Evolutionary conservation across 2,329 filamentous ascomycete species (phyloP), one percentile per base, ranked within the genome.

Genomic region (Trichoderma sp.): DNA sequence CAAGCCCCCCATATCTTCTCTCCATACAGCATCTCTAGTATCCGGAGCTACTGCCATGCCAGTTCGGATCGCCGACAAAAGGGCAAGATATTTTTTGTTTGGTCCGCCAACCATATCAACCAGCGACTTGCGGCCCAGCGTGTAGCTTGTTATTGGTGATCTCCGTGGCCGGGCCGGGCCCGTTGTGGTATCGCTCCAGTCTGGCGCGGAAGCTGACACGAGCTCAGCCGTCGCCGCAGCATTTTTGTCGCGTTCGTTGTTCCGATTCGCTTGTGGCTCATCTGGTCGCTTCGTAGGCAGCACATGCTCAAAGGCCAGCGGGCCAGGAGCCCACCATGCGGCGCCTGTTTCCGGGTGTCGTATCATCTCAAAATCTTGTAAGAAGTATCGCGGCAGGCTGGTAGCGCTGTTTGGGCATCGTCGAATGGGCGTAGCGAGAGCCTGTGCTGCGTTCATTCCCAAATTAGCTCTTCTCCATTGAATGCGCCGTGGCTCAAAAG

Each of bases 381-480:
- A 80, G 75, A 93, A 91, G 74, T 85, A 88, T 16, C 77, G 78
- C 1, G 91, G 91, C 7, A 92, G 77, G 1, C 75, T 74, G 0
- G 77, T 75, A 0, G 74, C 71, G 1, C 88, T 88, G 37, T 85
- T 75, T 27, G 78, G 74, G 74, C 90, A 92, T 68, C 77, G 73
- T 66, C 91, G 88, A 27, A 90, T 68, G 0, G 88, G 87, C 0
- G 86, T 86, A 35, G 86, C 86, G 27, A 94, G 84, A 7, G 88
- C 86, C 56, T 84, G 84, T 3, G 91, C 90, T 91, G 67, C 29
- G 4, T 35, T 35, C 11, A 35, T 13, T 57, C 11, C 5, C n/a
- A n/a, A 29, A 57, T 75, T 37, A 75, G 72, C 59, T 14, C 10
- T 47, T n/a, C 56, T 59, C 10, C 49, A 10, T 31, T 8, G 16